Evolutionary conservation across 2,329 filamentous ascomycete genomes (phyloP).

Genomic region (Cytospora piceae): DNA sequence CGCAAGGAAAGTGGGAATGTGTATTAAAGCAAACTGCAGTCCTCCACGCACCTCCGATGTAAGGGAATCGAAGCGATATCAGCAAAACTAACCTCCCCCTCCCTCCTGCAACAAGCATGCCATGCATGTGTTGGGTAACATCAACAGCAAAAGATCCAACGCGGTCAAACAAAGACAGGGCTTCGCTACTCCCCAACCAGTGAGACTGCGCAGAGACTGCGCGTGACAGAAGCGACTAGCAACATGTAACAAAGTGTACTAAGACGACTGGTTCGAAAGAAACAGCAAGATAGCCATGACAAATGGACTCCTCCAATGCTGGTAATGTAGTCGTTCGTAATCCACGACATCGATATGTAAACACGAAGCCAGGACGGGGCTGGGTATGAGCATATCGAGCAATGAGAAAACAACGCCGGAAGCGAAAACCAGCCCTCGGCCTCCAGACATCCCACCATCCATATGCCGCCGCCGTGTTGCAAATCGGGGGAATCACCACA

Average conservation of each 20-base stretch:
- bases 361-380: constrained; percentile 16
- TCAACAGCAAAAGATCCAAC: constrained; percentile 7
- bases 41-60: constrained; percentile 9
- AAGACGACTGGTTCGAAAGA: constrained; percentile 22
- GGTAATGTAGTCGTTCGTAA: constrained; percentile 18
- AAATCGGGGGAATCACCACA: constrained; percentile 22
- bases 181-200: constrained; percentile 18
- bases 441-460: constrained; percentile 22
- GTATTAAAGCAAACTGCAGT: constrained; percentile 25
- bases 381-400: constrained; percentile 24
- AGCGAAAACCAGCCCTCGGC: constrained; percentile 21
- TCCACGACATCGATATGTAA: constrained; percentile 19
- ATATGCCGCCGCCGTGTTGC: constrained; percentile 16
- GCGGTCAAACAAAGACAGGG: neutral
- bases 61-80: constrained; percentile 5
- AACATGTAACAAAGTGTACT: constrained; percentile 22
- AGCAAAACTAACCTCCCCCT: constrained; percentile 15
- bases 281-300: constrained; percentile 26
- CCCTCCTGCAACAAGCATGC: neutral
- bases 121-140: constrained; percentile 6
- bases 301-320: constrained; percentile 33
- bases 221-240: constrained; percentile 22
- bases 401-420: constrained; percentile 22
- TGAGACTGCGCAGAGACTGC: constrained; percentile 22
- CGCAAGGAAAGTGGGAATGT: constrained; percentile 13